These are phyloP conservation scores for Penicillium flavigenum DNA, from an alignment of 495 filamentous ascomycete genomes.

Conservation along the genomic window DNA sequence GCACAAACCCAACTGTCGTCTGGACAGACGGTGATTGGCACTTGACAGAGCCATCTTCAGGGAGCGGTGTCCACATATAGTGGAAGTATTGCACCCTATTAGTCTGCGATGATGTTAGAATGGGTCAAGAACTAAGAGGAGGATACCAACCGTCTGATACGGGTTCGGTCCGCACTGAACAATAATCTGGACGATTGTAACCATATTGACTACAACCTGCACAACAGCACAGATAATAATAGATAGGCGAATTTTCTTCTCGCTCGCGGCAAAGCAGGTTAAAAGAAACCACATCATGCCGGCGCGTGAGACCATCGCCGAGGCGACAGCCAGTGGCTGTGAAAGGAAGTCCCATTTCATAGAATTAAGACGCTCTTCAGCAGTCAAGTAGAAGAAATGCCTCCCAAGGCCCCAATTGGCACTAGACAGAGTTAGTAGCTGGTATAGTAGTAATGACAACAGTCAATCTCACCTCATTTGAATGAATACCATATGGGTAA, in stretches of 20 bases:
- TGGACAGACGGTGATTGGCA: slow-evolving; percentile 39
- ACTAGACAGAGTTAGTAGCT: slow-evolving; percentile 17
- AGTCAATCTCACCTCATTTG: slow-evolving; percentile 29
- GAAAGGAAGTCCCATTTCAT: slow-evolving; percentile 38
- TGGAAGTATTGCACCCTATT: slow-evolving; percentile 38
- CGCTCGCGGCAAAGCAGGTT: slow-evolving; percentile 36
- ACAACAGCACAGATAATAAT: slow-evolving; percentile 36
- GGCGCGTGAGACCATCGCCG: slow-evolving; percentile 43
- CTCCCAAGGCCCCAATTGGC: slow-evolving; percentile 35
- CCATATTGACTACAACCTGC: slow-evolving; percentile 35
- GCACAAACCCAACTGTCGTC: slow-evolving; percentile 38
- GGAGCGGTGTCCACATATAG: slow-evolving; percentile 43
- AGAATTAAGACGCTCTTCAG: slow-evolving; percentile 20
- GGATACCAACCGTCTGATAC: slow-evolving; percentile 25
- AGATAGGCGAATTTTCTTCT: slow-evolving; percentile 28
- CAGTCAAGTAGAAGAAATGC: slow-evolving; percentile 31
- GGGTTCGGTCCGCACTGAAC: slow-evolving; percentile 41
- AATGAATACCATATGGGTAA: slow-evolving; percentile 35
- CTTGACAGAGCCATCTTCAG: slow-evolving; percentile 33
- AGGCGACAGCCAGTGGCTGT: slow-evolving; percentile 43
- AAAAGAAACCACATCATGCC: slow-evolving; percentile 45
- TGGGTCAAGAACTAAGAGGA: background rate
- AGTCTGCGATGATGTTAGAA: slow-evolving; percentile 20
- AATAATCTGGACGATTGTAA: slow-evolving; percentile 38
- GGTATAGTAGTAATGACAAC: background rate